Evolutionary conservation across 2,329 filamentous ascomycete genomes (phyloP), one percentile per base, ranked within the genome.

Genomic region (Celoporthe dispersa): DNA sequence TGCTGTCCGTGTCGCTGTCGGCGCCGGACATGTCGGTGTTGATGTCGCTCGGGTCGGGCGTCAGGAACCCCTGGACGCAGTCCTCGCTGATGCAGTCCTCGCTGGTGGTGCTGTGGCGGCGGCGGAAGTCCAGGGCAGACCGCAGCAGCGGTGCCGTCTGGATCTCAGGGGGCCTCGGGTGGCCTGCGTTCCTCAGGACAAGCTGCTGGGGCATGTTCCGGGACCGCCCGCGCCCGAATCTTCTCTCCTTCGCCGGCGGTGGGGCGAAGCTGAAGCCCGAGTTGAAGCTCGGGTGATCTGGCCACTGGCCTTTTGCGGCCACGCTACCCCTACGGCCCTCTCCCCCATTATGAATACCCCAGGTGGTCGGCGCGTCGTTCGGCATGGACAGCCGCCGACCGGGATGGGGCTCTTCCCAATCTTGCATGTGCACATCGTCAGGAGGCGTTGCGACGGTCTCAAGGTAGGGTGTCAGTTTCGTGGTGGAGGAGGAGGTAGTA

Each of bases 401-500:
- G 72, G 82, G 81, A 75, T 85, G 83, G 37, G 83, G 81, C 75
- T 84, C 83, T 75, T 83, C 82, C 80, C 83, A 84, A 57, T 76
- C 76, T 63, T 69, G 69, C 72, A 74, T 66, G 68, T 72, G 73
- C 68, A 66, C 73, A 57, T 70, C 66, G 68, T 76, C 73, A 69
- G 76, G 67, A 66, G 73, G 71, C 73, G 60, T 73, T 63, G 67
- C 72, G 66, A 68, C 70, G 66, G 68, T 70, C 72, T 72, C 68
- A 71, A 70, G 66, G 68, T 68, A 63, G 68, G 68, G 51, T 72
- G 69, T 60, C 73, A 69, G 66, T 74, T 71, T 70, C 73, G 79
- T 78, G 79, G 16, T 33, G 39, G 62, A 64, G 61, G 25, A 64
- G 33, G 62, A 31, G 35, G 80, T 75, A 77, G 78, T 78, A 77